These are phyloP conservation scores for Caryopteris hybrid DNA, from an alignment of 305 asterid species.

Conservation along the genomic window DNA sequence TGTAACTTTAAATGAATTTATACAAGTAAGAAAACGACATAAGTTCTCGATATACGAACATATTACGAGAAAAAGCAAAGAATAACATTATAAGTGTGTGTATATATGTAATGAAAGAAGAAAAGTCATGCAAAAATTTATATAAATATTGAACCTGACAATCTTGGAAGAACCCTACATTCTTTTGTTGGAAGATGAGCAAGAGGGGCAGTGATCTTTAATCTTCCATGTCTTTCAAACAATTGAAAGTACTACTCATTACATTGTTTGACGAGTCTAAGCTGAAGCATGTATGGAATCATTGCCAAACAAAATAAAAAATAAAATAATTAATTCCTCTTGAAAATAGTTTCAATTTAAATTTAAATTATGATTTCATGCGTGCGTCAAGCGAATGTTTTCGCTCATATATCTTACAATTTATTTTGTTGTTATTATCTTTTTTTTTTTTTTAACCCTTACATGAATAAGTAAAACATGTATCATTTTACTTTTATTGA, in stretches of 20 bases:
- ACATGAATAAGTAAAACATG: too few species aligned
- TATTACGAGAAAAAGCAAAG: background rate
- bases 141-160: conserved; percentile 1
- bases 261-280: background rate
- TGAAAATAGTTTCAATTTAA: too few species aligned
- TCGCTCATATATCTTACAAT: too few species aligned
- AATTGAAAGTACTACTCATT: background rate
- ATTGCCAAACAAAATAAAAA: too few species aligned
- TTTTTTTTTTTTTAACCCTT: too few species aligned
- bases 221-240: background rate
- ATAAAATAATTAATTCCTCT: too few species aligned
- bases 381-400: too few species aligned
- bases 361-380: too few species aligned
- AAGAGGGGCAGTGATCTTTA: background rate
- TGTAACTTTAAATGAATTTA: background rate
- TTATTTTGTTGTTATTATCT: too few species aligned
- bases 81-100: background rate
- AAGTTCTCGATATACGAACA: background rate
- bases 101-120: background rate
- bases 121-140: background rate
- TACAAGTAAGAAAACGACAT: background rate
- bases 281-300: background rate
- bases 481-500: too few species aligned
- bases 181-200: background rate
- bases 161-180: background rate